Base-by-base conservation (phyloP, 371 early-diverging fungal species). In the Mucor plumbeus region DNA sequence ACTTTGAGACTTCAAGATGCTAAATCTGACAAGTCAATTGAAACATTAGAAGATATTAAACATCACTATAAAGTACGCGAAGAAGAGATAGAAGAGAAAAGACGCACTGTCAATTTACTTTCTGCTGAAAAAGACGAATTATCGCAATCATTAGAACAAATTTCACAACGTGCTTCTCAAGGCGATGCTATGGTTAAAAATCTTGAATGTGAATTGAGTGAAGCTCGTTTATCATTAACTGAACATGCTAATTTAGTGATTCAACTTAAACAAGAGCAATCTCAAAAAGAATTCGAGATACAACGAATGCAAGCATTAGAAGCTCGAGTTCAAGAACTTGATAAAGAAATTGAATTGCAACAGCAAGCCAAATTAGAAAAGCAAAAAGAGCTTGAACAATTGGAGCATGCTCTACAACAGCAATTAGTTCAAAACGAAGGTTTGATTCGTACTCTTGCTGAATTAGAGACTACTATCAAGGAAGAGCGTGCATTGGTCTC, bases 1-100 rank as follows among this genome's bases (percentile, higher is more conserved):
- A 69, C 74, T 4, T 34, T 84, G 35, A 71, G 67, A 26, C 21
- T 68, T 5, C 81, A 83, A 47, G 80, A 81, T 34, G 68, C 44
- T 19, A 75, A 78, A 50, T 66, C 77, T 0, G 76, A 81, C n/a
- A 73, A 69, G 36, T 55, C 70, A 1, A 58, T 68, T 14, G 65
- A 68, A 33, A 62, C 72, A 3, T 31, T 83, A 13, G 69, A 72
- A 17, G 83, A 80, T 17, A 69, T 82, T 15, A 64, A 78, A 54
- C 65, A 68, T 17, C 69, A 73, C 17, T 70, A 75, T 50, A 64
- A 63, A 17, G 33, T 65, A 4, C 74, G 73, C n/a, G 75, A 73
- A 64, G 73, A 71, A 53, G 77, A 73, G 15, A 64, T 76, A 31
- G 74, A 76, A 65, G 73, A 71, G 31, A 73, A 73, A 35, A 56